Evolutionary conservation across 2,329 filamentous ascomycete species (phyloP).

Genomic region (Stachybotrys elegans): DNA sequence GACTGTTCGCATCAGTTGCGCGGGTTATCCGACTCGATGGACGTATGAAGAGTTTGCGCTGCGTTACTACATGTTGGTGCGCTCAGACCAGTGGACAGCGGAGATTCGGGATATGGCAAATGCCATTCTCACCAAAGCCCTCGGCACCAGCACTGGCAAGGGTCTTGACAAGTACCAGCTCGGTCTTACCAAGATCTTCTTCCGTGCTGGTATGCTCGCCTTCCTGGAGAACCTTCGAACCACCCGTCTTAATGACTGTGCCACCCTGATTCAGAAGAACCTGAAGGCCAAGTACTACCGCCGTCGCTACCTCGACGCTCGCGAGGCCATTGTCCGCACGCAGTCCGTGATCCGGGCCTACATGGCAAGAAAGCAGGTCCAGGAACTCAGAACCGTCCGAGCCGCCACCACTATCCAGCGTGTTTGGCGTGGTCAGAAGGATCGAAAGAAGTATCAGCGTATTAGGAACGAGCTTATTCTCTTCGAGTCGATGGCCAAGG

Average conservation of each 20-base stretch:
- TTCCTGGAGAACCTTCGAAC: conserved; percentile 95
- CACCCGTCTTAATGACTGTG: conserved; percentile 83
- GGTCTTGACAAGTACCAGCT: conserved; percentile 93
- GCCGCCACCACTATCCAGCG: conserved; percentile 93
- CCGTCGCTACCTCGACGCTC: conserved; percentile 81
- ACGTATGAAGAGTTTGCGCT: conserved; percentile 98
- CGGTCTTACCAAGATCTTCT: conserved; percentile 98
- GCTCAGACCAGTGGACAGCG: conserved; percentile 82
- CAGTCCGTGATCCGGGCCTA: conserved; percentile 76
- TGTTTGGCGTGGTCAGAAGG: conserved; percentile 89
- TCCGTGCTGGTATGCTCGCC: conserved; percentile 97
- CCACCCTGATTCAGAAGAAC: conserved; percentile 99
- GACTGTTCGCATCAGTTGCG: conserved; percentile 94
- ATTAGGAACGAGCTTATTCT: conserved; percentile 81
- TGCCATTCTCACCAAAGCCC: conserved; percentile 80
- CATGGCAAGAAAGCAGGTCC: conserved; percentile 69
- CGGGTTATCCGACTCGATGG: conserved; percentile 96
- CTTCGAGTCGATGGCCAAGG: conserved; percentile 87
- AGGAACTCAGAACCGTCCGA: conserved; percentile 76
- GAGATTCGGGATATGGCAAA: conserved; percentile 94
- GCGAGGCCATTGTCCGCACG: conserved; percentile 72
- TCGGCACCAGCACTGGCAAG: conserved; percentile 70
- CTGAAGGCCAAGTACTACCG: conserved; percentile 92
- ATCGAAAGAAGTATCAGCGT: conserved; percentile 72
- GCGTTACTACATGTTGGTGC: conserved; percentile 96